Evolutionary conservation across 2,329 filamentous ascomycete genomes (phyloP).

Genomic region (Ophiocordyceps robertsii): DNA sequence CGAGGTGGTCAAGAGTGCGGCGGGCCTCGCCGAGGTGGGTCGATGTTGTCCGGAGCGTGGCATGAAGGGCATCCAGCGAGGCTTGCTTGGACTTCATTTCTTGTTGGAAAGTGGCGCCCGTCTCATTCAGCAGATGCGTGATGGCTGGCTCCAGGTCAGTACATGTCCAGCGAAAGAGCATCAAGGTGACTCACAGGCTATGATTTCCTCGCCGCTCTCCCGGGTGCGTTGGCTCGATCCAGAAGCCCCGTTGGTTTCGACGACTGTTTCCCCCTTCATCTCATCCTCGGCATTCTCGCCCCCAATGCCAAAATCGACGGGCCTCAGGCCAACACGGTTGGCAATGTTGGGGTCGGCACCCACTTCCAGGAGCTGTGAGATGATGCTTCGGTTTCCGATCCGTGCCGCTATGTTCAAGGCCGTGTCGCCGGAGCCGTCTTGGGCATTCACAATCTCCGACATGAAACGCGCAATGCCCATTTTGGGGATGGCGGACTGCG

Average conservation of each 20-base stretch:
- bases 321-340: slow-evolving; percentile 77
- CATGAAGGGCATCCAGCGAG: slow-evolving; percentile 69
- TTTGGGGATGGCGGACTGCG: slow-evolving; percentile 36
- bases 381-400: slow-evolving; percentile 87
- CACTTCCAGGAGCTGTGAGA: slow-evolving; percentile 91
- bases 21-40: slow-evolving; percentile 66
- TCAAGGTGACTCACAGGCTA: slow-evolving; percentile 50
- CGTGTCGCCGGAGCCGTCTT: slow-evolving; percentile 88
- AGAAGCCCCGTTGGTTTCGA: slow-evolving; percentile 29
- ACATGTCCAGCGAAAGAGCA: not conserved
- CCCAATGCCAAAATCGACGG: slow-evolving; percentile 89
- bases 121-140: slow-evolving; percentile 66
- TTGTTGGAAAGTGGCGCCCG: slow-evolving; percentile 64
- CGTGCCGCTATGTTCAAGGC: slow-evolving; percentile 87
- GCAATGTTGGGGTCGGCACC: slow-evolving; percentile 86
- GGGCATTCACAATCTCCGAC: slow-evolving; percentile 90
- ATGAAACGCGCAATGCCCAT: slow-evolving; percentile 90
- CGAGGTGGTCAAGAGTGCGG: slow-evolving; percentile 57
- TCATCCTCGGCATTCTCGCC: slow-evolving; percentile 40
- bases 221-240: slow-evolving; percentile 41
- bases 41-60: slow-evolving; percentile 67
- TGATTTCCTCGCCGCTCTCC: slow-evolving; percentile 68
- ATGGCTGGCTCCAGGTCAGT: slow-evolving; percentile 42
- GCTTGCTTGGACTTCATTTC: slow-evolving; percentile 77
- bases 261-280: slow-evolving; percentile 26